These are phyloP conservation scores for Meyerozyma smithsonii DNA, from an alignment of 1,139 yeast genomes.

Conservation along the genomic window DNA sequence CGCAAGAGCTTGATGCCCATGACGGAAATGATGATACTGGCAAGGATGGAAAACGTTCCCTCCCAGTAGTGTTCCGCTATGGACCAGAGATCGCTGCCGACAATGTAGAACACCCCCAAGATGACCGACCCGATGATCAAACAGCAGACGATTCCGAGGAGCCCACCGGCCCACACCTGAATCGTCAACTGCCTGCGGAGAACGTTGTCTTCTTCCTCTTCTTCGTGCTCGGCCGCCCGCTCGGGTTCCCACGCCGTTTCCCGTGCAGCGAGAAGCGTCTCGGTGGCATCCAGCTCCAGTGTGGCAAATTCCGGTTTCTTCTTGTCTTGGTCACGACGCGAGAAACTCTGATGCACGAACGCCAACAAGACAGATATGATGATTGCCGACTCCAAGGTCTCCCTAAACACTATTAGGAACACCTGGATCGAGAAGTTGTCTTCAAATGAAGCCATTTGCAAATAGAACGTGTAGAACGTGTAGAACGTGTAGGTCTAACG, in stretches of 20 bases:
- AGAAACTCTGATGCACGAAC: conserved; percentile 34
- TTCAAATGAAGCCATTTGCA: conserved; percentile 16
- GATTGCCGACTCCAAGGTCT: conserved; percentile 43
- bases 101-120: conserved; percentile 30
- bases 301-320: neutral
- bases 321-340: conserved; percentile 3
- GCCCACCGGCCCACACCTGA: conserved; percentile 43
- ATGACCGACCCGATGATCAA: conserved; percentile 33
- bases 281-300: neutral
- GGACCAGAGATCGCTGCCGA: conserved; percentile 42
- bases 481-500: neutral
- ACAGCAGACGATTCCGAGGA: conserved; percentile 34
- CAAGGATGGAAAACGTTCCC: conserved; percentile 39
- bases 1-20: conserved; percentile 43
- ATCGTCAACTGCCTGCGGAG: conserved; percentile 21
- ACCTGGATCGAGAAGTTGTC: conserved; percentile 43
- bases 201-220: conserved; percentile 26
- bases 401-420: conserved; percentile 41
- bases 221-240: neutral
- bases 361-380: conserved; percentile 42
- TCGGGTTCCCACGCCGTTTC: neutral
- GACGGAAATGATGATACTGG: conserved; percentile 39
- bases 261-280: neutral
- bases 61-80: conserved; percentile 46
- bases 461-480: neutral